Conservation (phyloP, 2,329 filamentous ascomycete genomes). For the Calonectria pauciramosa region DNA sequence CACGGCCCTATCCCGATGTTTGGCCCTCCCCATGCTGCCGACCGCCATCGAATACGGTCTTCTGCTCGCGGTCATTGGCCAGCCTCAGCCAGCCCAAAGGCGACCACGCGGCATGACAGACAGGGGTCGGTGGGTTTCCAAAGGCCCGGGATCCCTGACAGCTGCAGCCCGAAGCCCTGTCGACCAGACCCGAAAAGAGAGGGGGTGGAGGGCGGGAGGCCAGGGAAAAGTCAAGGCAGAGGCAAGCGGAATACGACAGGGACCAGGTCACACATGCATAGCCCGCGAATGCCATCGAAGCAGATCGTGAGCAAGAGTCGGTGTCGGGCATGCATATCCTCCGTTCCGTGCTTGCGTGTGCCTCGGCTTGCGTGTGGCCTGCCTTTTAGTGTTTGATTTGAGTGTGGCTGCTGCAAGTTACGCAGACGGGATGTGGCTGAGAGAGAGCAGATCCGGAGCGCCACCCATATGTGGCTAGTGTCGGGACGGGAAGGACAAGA, state of each 20-base stretch:
- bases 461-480: constrained; percentile 19
- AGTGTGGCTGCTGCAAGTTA: neutral
- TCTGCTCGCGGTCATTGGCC: constrained; percentile 27
- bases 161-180: constrained; percentile 10
- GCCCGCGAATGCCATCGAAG: neutral
- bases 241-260: neutral
- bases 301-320: neutral
- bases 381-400: neutral
- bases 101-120: constrained; percentile 24
- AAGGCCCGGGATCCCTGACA: constrained; percentile 12
- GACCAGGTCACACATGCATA: neutral
- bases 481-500: neutral
- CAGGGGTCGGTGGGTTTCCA: constrained; percentile 5
- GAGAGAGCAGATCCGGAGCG: neutral
- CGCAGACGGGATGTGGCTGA: constrained; percentile 24
- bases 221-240: neutral
- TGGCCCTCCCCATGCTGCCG: neutral
- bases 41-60: constrained; percentile 12
- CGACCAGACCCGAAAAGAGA: neutral
- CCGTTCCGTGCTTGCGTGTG: constrained; percentile 24
- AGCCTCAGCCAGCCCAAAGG: constrained; percentile 27
- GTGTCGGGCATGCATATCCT: neutral
- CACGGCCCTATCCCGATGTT: neutral
- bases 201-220: neutral
- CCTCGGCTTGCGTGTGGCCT: neutral